A percentile compares a stretch with the other conserved stretches of the same genome.
Conservation (phyloP, 2,329 filamentous ascomycete species). For the Fusarium armeniacum region DNA sequence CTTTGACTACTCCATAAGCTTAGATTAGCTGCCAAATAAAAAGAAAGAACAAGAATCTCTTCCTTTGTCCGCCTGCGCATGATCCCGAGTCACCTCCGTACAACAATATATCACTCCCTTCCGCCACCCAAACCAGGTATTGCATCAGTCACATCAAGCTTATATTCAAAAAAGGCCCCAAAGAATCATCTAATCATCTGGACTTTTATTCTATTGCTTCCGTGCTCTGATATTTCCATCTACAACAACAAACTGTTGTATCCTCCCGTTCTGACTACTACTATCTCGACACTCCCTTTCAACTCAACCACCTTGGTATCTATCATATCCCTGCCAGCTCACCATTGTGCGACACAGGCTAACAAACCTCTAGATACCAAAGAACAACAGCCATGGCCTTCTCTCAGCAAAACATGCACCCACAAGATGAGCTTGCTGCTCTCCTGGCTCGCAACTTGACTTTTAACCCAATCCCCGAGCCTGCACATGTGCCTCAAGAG, state of each 20-base stretch:
- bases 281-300: conserved; percentile 6
- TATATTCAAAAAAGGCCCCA: conserved; percentile 3
- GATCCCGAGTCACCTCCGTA: conserved; percentile 38
- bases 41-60: conserved; percentile 38
- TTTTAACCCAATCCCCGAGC: conserved; percentile 61
- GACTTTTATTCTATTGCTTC: conserved; percentile 2
- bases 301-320: conserved; percentile 31
- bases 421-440: conserved; percentile 84
- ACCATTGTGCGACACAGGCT: conserved; percentile 17
- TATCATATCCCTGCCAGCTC: conserved; percentile 6
- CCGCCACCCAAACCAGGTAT: conserved; percentile 34
- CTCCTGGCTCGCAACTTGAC: conserved; percentile 84
- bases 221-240: conserved; percentile 6
- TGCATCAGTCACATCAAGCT: conserved; percentile 23
- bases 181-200: no score
- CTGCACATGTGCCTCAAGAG: conserved; percentile 44
- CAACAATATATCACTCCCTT: conserved; percentile 36
- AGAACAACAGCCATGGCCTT: conserved; percentile 55
- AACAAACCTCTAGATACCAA: conserved; percentile 26
- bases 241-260: conserved; percentile 6
- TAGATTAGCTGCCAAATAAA: conserved; percentile 49
- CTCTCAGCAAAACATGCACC: conserved; percentile 67
- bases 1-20: conserved; percentile 40
- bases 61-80: conserved; percentile 40
- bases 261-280: conserved; percentile 1